These are phyloP conservation scores for Boletus vermiculosoides DNA, from an alignment of 768 basidiomycete genomes.

Conservation along the genomic window DNA sequence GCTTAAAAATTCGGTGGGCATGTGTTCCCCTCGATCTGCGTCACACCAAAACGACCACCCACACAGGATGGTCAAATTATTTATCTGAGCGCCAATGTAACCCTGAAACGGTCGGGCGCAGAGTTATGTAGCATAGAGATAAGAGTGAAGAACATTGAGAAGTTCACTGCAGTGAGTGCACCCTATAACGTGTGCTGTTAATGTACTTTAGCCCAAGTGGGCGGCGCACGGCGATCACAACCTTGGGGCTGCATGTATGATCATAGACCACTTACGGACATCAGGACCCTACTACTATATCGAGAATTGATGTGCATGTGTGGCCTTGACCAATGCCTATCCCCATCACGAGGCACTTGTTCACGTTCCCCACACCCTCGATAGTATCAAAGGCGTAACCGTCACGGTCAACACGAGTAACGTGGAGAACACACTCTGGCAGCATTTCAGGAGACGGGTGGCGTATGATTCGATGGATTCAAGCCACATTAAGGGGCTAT, in stretches of 20 bases:
- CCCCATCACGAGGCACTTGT: not conserved
- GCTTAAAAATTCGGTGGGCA: conserved; percentile 6
- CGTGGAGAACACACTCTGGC: not conserved
- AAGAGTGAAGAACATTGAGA: not conserved
- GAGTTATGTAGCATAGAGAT: not conserved
- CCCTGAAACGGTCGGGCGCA: not conserved
- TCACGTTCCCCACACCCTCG: not conserved
- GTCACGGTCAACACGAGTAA: not conserved
- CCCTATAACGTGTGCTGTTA: not conserved
- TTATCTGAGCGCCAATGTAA: not conserved
- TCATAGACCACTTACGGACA: not conserved
- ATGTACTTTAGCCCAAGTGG: not conserved
- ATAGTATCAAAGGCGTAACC: not conserved
- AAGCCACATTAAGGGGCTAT: not conserved
- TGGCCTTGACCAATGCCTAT: not conserved
- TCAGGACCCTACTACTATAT: not conserved
- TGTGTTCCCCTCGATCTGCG: not conserved
- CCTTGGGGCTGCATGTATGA: not conserved
- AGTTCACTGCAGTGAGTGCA: not conserved
- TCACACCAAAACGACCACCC: not conserved
- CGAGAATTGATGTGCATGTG: not conserved
- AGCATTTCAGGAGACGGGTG: not conserved
- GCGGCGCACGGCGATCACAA: not conserved
- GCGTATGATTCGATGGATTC: not conserved
- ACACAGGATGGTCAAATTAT: not conserved